These are phyloP conservation scores for Dendrocalamus sinicus DNA, from an alignment of 176 grass and related monocot species.

Conservation along the genomic window DNA sequence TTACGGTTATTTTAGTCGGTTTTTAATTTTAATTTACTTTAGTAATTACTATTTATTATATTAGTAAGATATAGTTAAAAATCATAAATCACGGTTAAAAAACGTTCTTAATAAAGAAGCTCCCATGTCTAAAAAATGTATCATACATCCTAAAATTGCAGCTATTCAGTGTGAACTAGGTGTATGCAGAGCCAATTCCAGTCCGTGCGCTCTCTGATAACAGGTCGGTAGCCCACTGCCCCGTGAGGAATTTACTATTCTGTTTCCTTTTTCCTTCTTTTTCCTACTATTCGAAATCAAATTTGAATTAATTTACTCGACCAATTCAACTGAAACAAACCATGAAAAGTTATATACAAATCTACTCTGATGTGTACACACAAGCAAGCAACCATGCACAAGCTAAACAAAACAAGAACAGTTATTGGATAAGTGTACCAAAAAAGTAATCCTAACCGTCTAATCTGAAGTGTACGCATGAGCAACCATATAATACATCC, in stretches of 20 bases:
- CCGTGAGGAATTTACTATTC: not conserved
- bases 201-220: not conserved
- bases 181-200: not conserved
- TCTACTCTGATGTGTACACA: conserved; percentile 4
- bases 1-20: too few species aligned
- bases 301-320: not conserved
- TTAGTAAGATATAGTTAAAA: too few species aligned
- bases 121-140: too few species aligned
- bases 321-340: not conserved
- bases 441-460: not conserved
- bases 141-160: not conserved
- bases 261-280: not conserved
- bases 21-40: too few species aligned
- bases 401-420: conserved; percentile 12
- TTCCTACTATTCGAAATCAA: not conserved
- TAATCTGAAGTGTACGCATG: conserved; percentile 20
- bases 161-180: not conserved
- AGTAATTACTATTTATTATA: too few species aligned
- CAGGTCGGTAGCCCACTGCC: not conserved
- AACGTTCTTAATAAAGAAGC: too few species aligned
- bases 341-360: conserved; percentile 1
- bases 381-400: not conserved
- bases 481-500: not conserved
- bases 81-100: too few species aligned
- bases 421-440: not conserved